phyloP scores from a whole-genome alignment of 2,329 filamentous ascomycete species.

The Aspergillus alliaceus region DNA sequence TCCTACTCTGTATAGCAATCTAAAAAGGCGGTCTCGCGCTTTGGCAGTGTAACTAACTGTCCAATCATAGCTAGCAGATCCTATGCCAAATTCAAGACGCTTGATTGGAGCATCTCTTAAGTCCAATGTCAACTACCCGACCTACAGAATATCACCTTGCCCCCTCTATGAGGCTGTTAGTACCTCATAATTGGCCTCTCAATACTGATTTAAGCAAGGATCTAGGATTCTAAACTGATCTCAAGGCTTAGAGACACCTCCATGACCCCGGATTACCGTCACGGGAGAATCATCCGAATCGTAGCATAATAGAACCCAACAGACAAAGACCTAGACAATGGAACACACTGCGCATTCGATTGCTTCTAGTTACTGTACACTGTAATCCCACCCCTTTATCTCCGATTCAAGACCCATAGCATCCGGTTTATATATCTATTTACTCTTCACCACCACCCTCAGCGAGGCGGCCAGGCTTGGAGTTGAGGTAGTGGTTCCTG shows the following conservation, averaged over 20 bases:
- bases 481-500: slow-evolving; percentile 53
- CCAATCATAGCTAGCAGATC: background rate
- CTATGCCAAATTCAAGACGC: background rate
- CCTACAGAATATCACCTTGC: background rate
- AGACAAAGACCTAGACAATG: background rate
- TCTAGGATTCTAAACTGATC: background rate
- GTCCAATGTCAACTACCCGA: background rate
- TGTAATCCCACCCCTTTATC: slow-evolving; percentile 26
- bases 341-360: slow-evolving; percentile 20
- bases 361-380: slow-evolving; percentile 47
- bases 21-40: too few species aligned
- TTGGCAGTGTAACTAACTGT: background rate
- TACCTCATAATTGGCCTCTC: background rate
- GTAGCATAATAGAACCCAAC: background rate
- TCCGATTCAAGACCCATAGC: background rate
- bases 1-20: too few species aligned
- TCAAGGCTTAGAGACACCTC: background rate
- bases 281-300: background rate
- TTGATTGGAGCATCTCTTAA: background rate
- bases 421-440: slow-evolving; percentile 17
- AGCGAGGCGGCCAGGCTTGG: slow-evolving; percentile 46
- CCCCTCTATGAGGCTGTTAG: too few species aligned
- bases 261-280: background rate
- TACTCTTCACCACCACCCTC: slow-evolving; percentile 37
- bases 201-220: background rate